Base-by-base conservation (phyloP, 148 eudicot genomes). In the Camellia japonica region DNA sequence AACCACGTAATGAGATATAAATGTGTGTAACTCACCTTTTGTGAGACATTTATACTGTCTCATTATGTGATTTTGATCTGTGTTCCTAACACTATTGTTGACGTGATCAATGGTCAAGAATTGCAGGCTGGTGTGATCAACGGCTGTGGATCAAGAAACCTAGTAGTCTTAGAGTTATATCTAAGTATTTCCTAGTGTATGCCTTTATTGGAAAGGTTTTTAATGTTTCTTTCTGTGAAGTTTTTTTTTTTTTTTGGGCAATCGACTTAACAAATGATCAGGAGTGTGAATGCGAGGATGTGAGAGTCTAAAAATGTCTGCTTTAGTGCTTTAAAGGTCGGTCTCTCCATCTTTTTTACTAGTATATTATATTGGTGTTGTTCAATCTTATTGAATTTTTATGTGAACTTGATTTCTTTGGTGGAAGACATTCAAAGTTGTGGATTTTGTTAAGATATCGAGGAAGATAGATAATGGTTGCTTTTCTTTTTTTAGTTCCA, bases 231-330 rank as follows among this genome's bases (percentile, higher is more conserved):
- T 79, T 71, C 54, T 41, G 59, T 79, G 30, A 55, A 71, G 72
- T n/a, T 58, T 79, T 78, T 66, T 14, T 9, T 44, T 42, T 46
- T 59, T 43, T 41, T 58, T 7, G 58, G 59, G 41, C 11, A 14
- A 56, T 78, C 56, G 55, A 78, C 66, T 78, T 69, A 60, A 73
- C 41, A 23, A 30, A 30, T 30, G 38, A 79, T 12, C 30, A 58
- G 65, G 42, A 80, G 82, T 80, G 82, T 80, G 82, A 73, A 80
- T 51, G 70, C 38, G 61, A 30, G 51, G 70, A 63, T 56, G 60
- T 6, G 52, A 62, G 71, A 72, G 82, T 61, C 71, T 63, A 72
- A 61, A 74, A 73, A 62, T 72, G 82, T 58, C 71, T 80, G 82
- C 49, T 72, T 68, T 71, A 19, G 44, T 67, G 30, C 19, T 69